Base-by-base conservation (phyloP, 1,139 yeast species). In the Saccharomycopsis hybrid region DNA sequence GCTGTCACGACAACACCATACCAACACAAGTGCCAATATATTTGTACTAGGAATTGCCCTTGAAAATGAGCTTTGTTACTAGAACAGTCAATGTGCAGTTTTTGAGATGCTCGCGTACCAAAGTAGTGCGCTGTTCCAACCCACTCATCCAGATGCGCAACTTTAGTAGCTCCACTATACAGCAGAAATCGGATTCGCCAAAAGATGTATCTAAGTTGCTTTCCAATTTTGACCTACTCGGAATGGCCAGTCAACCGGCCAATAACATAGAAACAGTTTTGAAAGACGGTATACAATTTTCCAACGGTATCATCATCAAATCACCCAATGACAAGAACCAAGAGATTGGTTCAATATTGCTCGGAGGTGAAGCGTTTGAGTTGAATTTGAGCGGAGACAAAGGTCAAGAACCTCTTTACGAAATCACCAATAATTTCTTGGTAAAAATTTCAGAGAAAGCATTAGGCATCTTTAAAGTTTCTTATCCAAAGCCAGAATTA, bases 401-500 rank as follows among this genome's bases (percentile, higher is more conserved):
- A 4, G 30, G 65, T 61, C 13, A 73, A 70, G 2, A 69, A 64
- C 38, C 37, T 9, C 30, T 43, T 9, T 48, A 33, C 54, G 60
- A 65, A 36, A 57, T 75, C n/a, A 67, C 62, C 43, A 71, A 71
- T 52, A 74, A 74, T 3, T 72, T 73, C 55, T 64, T 73, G 31
- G 70, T 76, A 11, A 74, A 72, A 27, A 71, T 77, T 54, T 60
- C 64, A 44, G 65, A 65, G 5, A 60, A 64, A 43, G 63, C 77
- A 0, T 65, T 83, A 25, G 71, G 74, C 8, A 62, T 83, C 2
- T 73, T 85, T 49, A 70, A 71, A 40, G 69, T 79, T 8, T 66
- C 83, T 1, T 80, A 82, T 61, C 95, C 95, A 1, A 82, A 82
- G 58, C 95, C 95, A 0, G 95, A 86, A 60, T 69, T 86, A 39